Conservation (phyloP, 495 filamentous ascomycete species). For the Penicillium soppii region DNA sequence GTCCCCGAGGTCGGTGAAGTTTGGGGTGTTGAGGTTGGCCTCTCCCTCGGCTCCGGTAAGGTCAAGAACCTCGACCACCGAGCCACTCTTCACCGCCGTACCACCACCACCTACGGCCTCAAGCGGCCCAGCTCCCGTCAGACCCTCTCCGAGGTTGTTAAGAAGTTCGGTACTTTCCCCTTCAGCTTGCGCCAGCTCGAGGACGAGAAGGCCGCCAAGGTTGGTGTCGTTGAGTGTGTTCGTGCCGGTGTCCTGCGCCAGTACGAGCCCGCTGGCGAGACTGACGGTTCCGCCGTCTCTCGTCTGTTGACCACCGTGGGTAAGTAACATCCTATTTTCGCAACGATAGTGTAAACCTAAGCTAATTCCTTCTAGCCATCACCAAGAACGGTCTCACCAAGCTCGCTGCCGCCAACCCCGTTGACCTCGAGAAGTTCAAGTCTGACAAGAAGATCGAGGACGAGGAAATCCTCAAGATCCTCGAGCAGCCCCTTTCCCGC, state of each 20-base stretch:
- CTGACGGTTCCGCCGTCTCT: conserved; percentile 79
- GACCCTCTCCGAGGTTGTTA: conserved; percentile 85
- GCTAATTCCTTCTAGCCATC: conserved; percentile 61
- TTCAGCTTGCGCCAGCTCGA: conserved; percentile 97
- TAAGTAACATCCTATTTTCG: conserved; percentile 44
- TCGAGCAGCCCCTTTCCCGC: conserved; percentile 78
- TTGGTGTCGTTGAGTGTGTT: conserved; percentile 93
- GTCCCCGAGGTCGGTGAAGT: conserved; percentile 88
- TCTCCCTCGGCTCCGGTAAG: conserved; percentile 89
- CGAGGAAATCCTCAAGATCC: conserved; percentile 88
- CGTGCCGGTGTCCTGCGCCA: conserved; percentile 85
- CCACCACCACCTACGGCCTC: conserved; percentile 81
- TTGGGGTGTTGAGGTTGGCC: conserved; percentile 95
- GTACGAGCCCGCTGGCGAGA: conserved; percentile 93
- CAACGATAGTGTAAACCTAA: conserved; percentile 12
- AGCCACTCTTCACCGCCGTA: conserved; percentile 88
- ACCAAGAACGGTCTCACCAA: conserved; percentile 95
- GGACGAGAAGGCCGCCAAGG: conserved; percentile 94
- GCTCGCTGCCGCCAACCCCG: conserved; percentile 69
- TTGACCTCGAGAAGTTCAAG: conserved; percentile 77
- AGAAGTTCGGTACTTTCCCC: conserved; percentile 96
- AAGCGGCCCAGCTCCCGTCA: conserved; percentile 91
- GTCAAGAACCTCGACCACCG: conserved; percentile 86
- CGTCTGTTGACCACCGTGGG: conserved; percentile 87
- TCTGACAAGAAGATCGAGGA: conserved; percentile 97